phyloP scores from a whole-genome alignment of 1,139 yeast genomes.

The Debaryomyces coudertii region DNA sequence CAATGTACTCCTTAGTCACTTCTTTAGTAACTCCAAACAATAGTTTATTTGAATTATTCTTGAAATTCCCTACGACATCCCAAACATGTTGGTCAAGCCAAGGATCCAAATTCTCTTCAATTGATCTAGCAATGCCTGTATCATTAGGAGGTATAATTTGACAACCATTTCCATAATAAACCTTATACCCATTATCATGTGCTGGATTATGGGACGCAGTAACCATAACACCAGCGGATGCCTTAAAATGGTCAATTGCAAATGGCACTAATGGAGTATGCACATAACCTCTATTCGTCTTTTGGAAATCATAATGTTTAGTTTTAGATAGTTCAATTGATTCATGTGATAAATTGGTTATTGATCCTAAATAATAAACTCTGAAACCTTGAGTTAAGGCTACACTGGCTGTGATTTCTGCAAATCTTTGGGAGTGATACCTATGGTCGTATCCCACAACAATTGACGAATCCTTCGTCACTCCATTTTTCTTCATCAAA shows the following conservation, averaged over 20 bases:
- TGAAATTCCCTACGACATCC: conserved; percentile 47
- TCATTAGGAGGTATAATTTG: conserved; percentile 96
- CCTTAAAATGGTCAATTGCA: conserved; percentile 63
- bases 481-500: conserved; percentile 28
- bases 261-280: conserved; percentile 96
- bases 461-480: conserved; percentile 35
- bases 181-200: conserved; percentile 91
- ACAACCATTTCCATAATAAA: conserved; percentile 91
- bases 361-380: conserved; percentile 64
- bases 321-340: conserved; percentile 22
- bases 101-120: conserved; percentile 63
- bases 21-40: conserved; percentile 33
- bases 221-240: conserved; percentile 89
- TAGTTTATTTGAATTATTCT: conserved; percentile 23
- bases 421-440: conserved; percentile 76
- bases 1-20: conserved; percentile 40
- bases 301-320: conserved; percentile 1
- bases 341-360: conserved; percentile 33
- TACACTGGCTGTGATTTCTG: conserved; percentile 75
- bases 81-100: conserved; percentile 50
- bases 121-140: conserved; percentile 63
- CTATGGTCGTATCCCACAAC: conserved; percentile 95
- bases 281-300: conserved; percentile 38
- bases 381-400: conserved; percentile 69
- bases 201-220: conserved; percentile 98